These are phyloP conservation scores for Wakefieldia striispora DNA, from an alignment of 768 basidiomycete genomes.

Conservation along the genomic window DNA sequence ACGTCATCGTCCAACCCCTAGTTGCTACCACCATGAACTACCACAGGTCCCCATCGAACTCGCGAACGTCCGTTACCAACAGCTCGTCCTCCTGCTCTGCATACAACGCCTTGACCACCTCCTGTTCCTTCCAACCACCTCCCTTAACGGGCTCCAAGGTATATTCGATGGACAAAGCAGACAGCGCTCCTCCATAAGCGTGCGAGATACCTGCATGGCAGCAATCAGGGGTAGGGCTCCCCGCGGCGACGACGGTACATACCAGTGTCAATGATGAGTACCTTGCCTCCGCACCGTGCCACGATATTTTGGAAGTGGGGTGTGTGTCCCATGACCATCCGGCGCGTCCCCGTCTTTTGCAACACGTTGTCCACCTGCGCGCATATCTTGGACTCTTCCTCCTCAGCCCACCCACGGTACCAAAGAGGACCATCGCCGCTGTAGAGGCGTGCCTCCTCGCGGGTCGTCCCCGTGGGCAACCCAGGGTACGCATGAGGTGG, in stretches of 20 bases:
- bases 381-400: slow-evolving; percentile 69
- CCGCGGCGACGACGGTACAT: slow-evolving; percentile 2
- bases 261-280: slow-evolving; percentile 97
- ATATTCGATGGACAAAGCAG: slow-evolving; percentile 86
- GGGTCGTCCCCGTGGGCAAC: slow-evolving; percentile 62
- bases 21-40: slow-evolving; percentile 3
- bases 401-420: slow-evolving; percentile 92
- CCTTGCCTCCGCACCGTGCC: slow-evolving; percentile 84
- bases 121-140: slow-evolving; percentile 36
- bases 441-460: slow-evolving; percentile 71
- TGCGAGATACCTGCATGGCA: slow-evolving; percentile 74
- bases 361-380: slow-evolving; percentile 67
- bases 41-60: slow-evolving; percentile 24
- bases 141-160: slow-evolving; percentile 60
- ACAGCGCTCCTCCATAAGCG: slow-evolving; percentile 91
- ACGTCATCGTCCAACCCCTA: slow-evolving; percentile 24
- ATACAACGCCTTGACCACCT: slow-evolving; percentile 36
- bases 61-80: slow-evolving; percentile 24
- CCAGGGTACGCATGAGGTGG: slow-evolving; percentile 77
- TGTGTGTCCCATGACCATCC: slow-evolving; percentile 97
- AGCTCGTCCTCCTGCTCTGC: slow-evolving; percentile 32
- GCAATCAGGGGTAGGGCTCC: slow-evolving; percentile 8
- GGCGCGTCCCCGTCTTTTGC: slow-evolving; percentile 71
- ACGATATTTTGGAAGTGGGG: slow-evolving; percentile 87
- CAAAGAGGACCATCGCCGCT: slow-evolving; percentile 81